phyloP scores from a whole-genome alignment of 345 rosid species.

The Aethionema arabicum region DNA sequence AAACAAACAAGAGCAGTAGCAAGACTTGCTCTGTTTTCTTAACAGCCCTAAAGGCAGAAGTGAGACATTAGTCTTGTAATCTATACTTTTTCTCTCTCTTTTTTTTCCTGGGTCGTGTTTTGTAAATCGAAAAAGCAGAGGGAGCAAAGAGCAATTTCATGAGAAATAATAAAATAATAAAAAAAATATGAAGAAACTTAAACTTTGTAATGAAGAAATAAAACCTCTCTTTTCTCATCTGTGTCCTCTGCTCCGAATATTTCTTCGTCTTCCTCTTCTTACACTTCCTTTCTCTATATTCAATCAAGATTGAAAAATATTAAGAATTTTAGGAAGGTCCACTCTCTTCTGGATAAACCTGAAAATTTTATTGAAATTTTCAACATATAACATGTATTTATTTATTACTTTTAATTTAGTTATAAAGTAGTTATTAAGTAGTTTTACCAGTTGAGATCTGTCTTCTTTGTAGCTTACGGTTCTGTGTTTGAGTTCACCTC shows the following conservation, averaged over 20 bases:
- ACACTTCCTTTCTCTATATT: constrained; percentile 4
- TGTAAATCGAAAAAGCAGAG: constrained; percentile 5
- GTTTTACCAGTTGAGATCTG: constrained; percentile 34
- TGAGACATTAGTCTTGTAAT: constrained; percentile 16
- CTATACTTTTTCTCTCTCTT: background rate
- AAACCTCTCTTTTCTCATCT: constrained; percentile 11
- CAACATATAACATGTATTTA: too few relatives aligned
- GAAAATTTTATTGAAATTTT: background rate
- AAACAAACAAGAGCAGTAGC: constrained; percentile 19
- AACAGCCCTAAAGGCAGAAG: constrained; percentile 30
- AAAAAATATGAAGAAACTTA: constrained; percentile 27
- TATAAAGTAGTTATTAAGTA: too few relatives aligned
- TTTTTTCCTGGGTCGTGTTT: background rate
- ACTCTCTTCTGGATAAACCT: constrained; percentile 37
- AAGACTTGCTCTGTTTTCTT: constrained; percentile 20
- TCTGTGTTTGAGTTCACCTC: constrained; percentile 79
- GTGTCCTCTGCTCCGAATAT: constrained; percentile 17
- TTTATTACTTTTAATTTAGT: too few relatives aligned
- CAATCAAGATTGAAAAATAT: constrained; percentile 9
- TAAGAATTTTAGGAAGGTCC: constrained; percentile 28
- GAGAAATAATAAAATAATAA: background rate
- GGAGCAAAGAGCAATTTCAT: constrained; percentile 15
- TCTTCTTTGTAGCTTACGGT: constrained; percentile 57
- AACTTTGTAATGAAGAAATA: constrained; percentile 24
- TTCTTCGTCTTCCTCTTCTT: constrained; percentile 12